Evolutionary conservation across 2,329 filamentous ascomycete species (phyloP), one percentile per base, ranked within the genome.

Genomic region (Triangularia setosa): DNA sequence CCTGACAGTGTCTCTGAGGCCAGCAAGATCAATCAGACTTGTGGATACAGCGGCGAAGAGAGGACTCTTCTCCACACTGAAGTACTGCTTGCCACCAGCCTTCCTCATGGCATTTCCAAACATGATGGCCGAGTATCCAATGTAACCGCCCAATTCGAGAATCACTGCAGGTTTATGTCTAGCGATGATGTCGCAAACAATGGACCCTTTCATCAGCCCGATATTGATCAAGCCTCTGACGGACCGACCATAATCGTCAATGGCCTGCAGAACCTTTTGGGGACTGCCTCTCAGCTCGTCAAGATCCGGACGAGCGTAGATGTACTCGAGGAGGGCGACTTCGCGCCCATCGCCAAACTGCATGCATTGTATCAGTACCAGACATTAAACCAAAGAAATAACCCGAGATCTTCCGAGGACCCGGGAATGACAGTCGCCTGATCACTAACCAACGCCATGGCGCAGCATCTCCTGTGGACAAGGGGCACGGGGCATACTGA

Each of bases 221-320:
- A 95, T 86, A 68, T 93, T 94, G 88, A 94, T 94, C 60, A 94
- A 83, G 67, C 89, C 90, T 73, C 88, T 90, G 66, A 85, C 81
- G 2, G 83, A 87, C 14, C 70, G 71, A 18, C 72, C 78, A 69
- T 76, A 94, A 60, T 90, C 84, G 71, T 94, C 90, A 73, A 94
- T 92, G 27, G 85, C 85, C 25, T 81, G 79, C 0, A 93, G 79
- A 1, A 94, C 84, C 63, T 82, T 83, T 16, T 82, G 73, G 0
- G 90, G 90, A 21, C 85, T 87, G 21, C 84, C 86, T 59, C 87
- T 81, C 62, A 93, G 82, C 60, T 86, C 78, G 2, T 88, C 83
- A 27, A 91, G 75, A 65, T 89, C 80, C 1, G 85, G 80, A 40
- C 86, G 84, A 61, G 75, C 78, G 74, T 88, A 89, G 62, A 94